A percentile compares a stretch with the other conserved stretches of the same genome.
Evolutionary conservation across 345 rosid species (phyloP).

Genomic region (Heritiera littoralis): DNA sequence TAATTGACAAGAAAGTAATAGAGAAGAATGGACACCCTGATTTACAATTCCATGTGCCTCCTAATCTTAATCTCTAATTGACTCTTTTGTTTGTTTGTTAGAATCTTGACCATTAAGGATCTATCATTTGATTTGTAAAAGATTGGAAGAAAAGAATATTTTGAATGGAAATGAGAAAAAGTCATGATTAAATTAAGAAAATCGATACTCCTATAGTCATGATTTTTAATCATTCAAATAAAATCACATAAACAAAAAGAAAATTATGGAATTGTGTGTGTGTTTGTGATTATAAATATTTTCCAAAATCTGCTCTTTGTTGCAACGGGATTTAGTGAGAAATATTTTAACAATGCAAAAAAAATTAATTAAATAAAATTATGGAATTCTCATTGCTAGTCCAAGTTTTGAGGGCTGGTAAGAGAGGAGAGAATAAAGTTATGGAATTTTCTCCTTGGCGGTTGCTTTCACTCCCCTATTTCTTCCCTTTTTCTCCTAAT

Average conservation of each 20-base stretch:
- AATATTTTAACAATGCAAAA: too few species aligned
- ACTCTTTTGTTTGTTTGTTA: not conserved
- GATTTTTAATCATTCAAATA: not conserved
- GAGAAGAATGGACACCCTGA: not conserved
- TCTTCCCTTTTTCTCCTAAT: not conserved
- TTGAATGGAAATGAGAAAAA: not conserved
- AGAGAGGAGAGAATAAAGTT: too few species aligned
- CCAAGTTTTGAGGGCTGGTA: too few species aligned
- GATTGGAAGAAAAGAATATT: not conserved
- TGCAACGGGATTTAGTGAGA: too few species aligned
- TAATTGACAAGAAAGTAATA: not conserved
- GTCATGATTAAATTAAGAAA: too few species aligned
- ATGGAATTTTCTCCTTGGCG: too few species aligned
- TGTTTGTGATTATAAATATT: too few species aligned
- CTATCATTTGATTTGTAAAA: not conserved
- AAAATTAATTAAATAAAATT: too few species aligned
- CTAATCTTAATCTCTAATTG: not conserved
- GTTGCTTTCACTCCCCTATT: not conserved
- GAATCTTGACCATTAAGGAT: not conserved
- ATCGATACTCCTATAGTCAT: not conserved
- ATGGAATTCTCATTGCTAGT: too few species aligned
- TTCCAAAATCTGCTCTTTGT: too few species aligned
- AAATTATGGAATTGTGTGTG: too few species aligned
- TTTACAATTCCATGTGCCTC: not conserved
- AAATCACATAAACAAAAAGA: too few species aligned